These are phyloP conservation scores for Verticillium tricorpus DNA, from an alignment of 2,329 filamentous ascomycete genomes.

Conservation along the genomic window DNA sequence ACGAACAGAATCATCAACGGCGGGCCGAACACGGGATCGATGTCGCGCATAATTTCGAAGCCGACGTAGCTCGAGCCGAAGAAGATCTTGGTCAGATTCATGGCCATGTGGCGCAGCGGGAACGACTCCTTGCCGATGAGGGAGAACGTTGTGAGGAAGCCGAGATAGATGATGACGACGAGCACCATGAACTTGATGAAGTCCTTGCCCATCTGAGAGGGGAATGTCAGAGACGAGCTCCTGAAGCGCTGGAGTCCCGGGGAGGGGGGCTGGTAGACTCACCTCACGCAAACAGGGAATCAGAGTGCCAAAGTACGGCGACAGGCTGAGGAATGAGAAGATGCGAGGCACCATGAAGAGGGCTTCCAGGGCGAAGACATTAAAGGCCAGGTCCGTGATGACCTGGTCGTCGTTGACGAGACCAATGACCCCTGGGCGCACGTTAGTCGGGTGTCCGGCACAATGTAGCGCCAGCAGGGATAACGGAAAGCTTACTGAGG, in stretches of 20 bases:
- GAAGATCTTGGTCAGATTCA: constrained; percentile 75
- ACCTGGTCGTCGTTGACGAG: constrained; percentile 53
- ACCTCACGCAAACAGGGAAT: constrained; percentile 81
- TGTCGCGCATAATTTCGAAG: constrained; percentile 62
- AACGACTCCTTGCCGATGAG: constrained; percentile 69
- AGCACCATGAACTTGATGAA: constrained; percentile 82
- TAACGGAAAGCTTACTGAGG: constrained; percentile 53
- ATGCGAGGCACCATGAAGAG: constrained; percentile 87
- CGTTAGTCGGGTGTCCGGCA: constrained; percentile 7
- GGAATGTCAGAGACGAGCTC: background rate
- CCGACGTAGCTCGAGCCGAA: constrained; percentile 73
- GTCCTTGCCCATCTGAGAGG: constrained; percentile 71
- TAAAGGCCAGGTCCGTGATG: constrained; percentile 77
- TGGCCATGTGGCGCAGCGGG: constrained; percentile 63
- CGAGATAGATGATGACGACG: constrained; percentile 77
- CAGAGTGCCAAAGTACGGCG: constrained; percentile 84
- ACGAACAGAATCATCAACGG: constrained; percentile 70
- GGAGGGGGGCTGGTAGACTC: background rate
- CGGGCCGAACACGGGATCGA: constrained; percentile 54
- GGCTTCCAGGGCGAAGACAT: constrained; percentile 84
- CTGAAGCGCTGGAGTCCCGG: background rate
- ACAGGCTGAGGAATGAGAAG: constrained; percentile 80
- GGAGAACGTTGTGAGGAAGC: constrained; percentile 84
- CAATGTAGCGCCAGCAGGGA: background rate
- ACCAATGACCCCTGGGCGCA: constrained; percentile 57